Conservation (phyloP, 129 eudicot species). For the Apium graveolens region DNA sequence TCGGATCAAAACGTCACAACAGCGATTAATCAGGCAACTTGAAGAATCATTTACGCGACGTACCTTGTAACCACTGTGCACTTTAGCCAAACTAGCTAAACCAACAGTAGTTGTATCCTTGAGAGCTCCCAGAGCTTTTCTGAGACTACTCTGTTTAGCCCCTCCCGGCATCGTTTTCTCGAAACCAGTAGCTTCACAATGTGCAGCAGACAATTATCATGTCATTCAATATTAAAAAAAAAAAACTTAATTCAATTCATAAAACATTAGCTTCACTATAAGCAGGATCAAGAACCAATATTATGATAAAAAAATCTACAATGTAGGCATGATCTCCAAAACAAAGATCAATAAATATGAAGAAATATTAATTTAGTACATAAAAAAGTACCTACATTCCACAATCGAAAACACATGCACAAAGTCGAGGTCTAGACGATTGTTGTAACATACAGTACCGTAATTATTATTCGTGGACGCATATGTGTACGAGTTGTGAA, state of each 20-base stretch:
- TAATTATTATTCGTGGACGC: no score
- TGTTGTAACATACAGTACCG: no score
- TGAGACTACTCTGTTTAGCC: slow-evolving; percentile 60
- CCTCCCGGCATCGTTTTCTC: slow-evolving; percentile 65
- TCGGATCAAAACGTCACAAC: slow-evolving; percentile 9
- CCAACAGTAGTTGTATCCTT: slow-evolving; percentile 94
- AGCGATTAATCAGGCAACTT: neutral
- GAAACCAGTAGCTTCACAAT: slow-evolving; percentile 4
- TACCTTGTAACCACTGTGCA: slow-evolving; percentile 92
- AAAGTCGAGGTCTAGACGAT: neutral
- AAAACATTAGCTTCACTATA: neutral
- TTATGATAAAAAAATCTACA: neutral
- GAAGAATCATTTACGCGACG: neutral
- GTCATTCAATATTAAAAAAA: no score
- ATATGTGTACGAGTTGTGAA: no score
- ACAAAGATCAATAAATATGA: no score
- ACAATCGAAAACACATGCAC: neutral
- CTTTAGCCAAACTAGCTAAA: slow-evolving; percentile 95
- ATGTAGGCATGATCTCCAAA: no score
- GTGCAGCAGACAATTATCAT: neutral
- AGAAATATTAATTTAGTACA: neutral
- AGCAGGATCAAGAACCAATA: neutral
- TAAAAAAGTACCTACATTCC: neutral
- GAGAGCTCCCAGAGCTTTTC: slow-evolving; percentile 88
- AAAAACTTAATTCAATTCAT: slow-evolving; percentile 10